Evolutionary conservation across 306 rosid genomes (phyloP), one percentile per base, ranked within the genome.

Genomic region (Trifolium dubium): DNA sequence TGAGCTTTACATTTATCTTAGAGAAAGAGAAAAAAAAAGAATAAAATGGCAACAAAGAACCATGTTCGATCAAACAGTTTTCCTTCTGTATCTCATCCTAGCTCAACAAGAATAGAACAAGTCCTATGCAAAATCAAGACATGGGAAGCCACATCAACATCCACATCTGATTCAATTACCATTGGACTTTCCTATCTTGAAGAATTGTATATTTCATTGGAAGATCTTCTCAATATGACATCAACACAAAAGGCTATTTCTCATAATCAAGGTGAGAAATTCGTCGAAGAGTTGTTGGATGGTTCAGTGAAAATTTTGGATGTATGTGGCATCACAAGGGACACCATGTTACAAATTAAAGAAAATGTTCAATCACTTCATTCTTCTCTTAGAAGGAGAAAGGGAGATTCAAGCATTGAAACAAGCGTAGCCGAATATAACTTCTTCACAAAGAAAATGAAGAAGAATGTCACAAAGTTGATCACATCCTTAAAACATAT

Each of bases 81-180:
- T 7, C 96, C 98, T 59, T 63, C 87, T 62, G 83, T 78, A 64
- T 86, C 96, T 39, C 98, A 85, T 80, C 93, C 97, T 0, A 72
- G 71, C 78, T 69, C 89, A 10, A 10, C 64, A 1, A 83, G 83
- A 43, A 78, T 86, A 18, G 87, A 90, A 53, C 85, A 89, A 18
- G 82, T 85, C 68, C 81, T 88, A 10, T 71, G 8, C 78, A 83
- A 82, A 47, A 69, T 87, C 69, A 81, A 65, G 67, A 39, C 78
- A 37, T 43, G 86, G 85, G 85, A 77, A 67, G 43, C 82, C 55
- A 49, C 55, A n/a, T 83, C 87, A 2, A 39, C 76, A 3, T 66
- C 84, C 66, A 65, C 81, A 17, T 87, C 88, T 4, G 12, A 64
- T 3, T 88, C 92, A 3, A 46, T 89, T n/a, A 60, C 34, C 43